Conservation (phyloP, 2,329 filamentous ascomycete species). For the Penicillium sp. region DNA sequence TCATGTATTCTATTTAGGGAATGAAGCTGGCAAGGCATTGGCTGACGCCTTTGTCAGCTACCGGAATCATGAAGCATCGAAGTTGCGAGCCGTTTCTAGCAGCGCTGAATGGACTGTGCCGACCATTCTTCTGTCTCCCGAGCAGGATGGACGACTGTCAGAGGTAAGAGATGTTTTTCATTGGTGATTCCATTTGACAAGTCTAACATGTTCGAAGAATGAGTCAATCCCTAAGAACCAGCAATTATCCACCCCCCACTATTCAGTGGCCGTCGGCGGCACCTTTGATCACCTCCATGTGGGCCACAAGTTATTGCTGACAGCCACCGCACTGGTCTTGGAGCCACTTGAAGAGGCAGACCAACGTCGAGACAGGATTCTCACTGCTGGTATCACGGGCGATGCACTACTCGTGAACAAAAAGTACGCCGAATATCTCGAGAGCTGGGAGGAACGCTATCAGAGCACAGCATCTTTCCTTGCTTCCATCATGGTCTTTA, state of each 20-base stretch:
- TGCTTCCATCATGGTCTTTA: slow-evolving; percentile 57
- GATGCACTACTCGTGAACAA: slow-evolving; percentile 85
- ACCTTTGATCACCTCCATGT: slow-evolving; percentile 96
- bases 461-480: slow-evolving; percentile 70
- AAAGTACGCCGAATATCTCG: slow-evolving; percentile 76
- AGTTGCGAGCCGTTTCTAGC: slow-evolving; percentile 21
- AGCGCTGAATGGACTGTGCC: slow-evolving; percentile 23
- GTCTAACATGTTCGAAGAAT: not conserved
- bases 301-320: slow-evolving; percentile 92
- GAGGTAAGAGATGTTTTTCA: not conserved
- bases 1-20: slow-evolving; percentile 32
- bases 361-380: slow-evolving; percentile 49
- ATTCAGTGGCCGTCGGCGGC: slow-evolving; percentile 76
- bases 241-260: slow-evolving; percentile 40
- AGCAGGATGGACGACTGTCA: slow-evolving; percentile 10
- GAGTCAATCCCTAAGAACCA: not conserved
- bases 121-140: slow-evolving; percentile 22
- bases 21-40: slow-evolving; percentile 26
- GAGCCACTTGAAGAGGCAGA: slow-evolving; percentile 45
- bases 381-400: slow-evolving; percentile 84
- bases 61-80: slow-evolving; percentile 16
- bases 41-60: slow-evolving; percentile 30
- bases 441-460: slow-evolving; percentile 75
- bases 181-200: not conserved
- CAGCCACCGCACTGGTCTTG: slow-evolving; percentile 75